Conservation (phyloP, 495 filamentous ascomycete genomes). For the Hypoxylon subgilvum region DNA sequence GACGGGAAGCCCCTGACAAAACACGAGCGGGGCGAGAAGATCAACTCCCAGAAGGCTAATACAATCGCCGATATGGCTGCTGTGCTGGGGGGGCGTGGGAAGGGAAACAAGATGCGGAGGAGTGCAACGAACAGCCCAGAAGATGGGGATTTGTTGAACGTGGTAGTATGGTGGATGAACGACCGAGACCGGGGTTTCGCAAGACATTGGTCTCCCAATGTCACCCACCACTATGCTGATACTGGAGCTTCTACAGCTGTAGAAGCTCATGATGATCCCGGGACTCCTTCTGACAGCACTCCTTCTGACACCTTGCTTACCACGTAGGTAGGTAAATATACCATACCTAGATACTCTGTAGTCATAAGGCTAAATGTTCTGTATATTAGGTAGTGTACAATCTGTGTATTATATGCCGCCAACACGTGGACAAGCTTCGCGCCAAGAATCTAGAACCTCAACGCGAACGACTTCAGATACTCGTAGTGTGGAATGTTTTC, state of each 20-base stretch:
- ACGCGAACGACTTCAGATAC: constrained; percentile 87
- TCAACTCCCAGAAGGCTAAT: constrained; percentile 92
- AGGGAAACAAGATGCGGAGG: constrained; percentile 54
- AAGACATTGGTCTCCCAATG: constrained; percentile 68
- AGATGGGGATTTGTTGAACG: constrained; percentile 37
- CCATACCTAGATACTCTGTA: constrained; percentile 11
- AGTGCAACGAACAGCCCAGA: constrained; percentile 46
- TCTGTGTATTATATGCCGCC: constrained; percentile 21
- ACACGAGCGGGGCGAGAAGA: constrained; percentile 61
- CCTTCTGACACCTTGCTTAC: too few relatives aligned
- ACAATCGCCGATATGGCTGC: constrained; percentile 83
- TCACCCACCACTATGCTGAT: constrained; percentile 57
- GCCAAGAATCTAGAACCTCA: constrained; percentile 54
- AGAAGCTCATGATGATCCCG: too few relatives aligned
- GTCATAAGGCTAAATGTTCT: too few relatives aligned
- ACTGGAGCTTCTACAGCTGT: constrained; percentile 13
- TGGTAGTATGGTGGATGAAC: constrained; percentile 79
- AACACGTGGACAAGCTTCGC: background rate
- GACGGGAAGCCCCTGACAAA: constrained; percentile 51
- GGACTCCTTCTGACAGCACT: too few relatives aligned
- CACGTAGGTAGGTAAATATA: too few relatives aligned
- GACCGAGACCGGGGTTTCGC: constrained; percentile 70
- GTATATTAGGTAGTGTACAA: constrained; percentile 34
- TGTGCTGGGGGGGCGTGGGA: constrained; percentile 64
- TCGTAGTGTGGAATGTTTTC: constrained; percentile 85